Base-by-base conservation (phyloP, 108 stramenopile genomes). In the Cyclostephanos tholiformis region DNA sequence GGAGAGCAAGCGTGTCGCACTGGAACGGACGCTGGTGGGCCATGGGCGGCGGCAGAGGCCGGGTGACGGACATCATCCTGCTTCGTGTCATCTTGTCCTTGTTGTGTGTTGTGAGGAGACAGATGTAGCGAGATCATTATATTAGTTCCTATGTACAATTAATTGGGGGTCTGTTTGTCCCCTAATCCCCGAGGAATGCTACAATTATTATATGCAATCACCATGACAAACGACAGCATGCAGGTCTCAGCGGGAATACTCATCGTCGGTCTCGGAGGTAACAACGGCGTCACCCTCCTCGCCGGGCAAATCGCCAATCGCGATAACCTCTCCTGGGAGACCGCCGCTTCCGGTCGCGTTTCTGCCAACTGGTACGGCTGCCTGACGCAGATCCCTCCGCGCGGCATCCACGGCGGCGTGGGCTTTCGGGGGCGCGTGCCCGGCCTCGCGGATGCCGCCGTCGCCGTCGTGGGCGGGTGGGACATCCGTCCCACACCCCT, bases 261-360 rank as follows among this genome's bases (percentile, higher is more conserved):
- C 52, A 76, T 89, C 52, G 90, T 93, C 14, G 94, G 94, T 41
- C 72, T 95, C 29, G 91, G 90, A 23, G 94, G 94, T 19, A 88
- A 87, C 71, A 95, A 95, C 64, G 94, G 91, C 41, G 89, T 89
- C 41, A 93, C 91, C 53, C 68, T 91, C 44, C 62, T 90, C 50
- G 94, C 94, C 26, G 91, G 91, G 22, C 74, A 85, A 48, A 69
- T 87, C 17, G 91, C 91, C 16, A 90, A 91, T 58, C 59, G 85
- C 55, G 67, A 70, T 36, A 65, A 67, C 11, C 83, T 86, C 59
- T 76, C 80, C 38, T 88, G 86, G 86, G 84, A 87, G 63, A 83
- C 77, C 13, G 48, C 78, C 1, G 19, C 70, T 14, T 32, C 81
- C 44, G 73, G 88, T 48, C 69, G 86, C 74, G 67, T 87, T 53